phyloP scores from a whole-genome alignment of 2,329 filamentous ascomycete genomes.

The Phialemonium atrogriseum region DNA sequence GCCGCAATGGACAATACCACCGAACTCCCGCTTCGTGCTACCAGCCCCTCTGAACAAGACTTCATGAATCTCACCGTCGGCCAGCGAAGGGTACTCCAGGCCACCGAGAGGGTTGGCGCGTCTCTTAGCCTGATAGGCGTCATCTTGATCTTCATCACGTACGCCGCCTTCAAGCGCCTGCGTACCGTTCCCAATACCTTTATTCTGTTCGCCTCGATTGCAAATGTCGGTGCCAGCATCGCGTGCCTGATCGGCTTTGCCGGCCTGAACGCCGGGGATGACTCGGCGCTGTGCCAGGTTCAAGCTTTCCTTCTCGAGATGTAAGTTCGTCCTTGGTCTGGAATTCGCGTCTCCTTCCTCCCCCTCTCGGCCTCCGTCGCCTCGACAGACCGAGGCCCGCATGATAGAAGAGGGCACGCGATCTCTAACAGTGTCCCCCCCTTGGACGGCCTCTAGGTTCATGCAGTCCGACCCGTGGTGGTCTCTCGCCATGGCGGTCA shows the following conservation, averaged over 20 bases:
- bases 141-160: conserved; percentile 43
- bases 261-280: conserved; percentile 46
- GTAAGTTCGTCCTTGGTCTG: no score
- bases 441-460: conserved; percentile 57
- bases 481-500: conserved; percentile 76
- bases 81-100: conserved; percentile 15
- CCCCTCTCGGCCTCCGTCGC: no score
- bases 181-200: conserved; percentile 54
- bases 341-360: no score
- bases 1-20: background rate
- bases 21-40: conserved; percentile 2
- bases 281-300: conserved; percentile 51
- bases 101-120: conserved; percentile 42
- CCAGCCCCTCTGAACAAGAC: conserved; percentile 4
- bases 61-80: conserved; percentile 17
- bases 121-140: conserved; percentile 44
- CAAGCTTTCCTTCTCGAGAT: conserved; percentile 59
- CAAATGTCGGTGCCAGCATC: conserved; percentile 49
- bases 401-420: no score
- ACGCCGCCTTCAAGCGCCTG: conserved; percentile 38
- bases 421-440: background rate
- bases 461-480: conserved; percentile 70
- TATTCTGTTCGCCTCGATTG: conserved; percentile 52
- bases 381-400: no score
- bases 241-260: conserved; percentile 65